Evolutionary conservation across 2,329 filamentous ascomycete species (phyloP).

Genomic region (Fusarium pilosicola): DNA sequence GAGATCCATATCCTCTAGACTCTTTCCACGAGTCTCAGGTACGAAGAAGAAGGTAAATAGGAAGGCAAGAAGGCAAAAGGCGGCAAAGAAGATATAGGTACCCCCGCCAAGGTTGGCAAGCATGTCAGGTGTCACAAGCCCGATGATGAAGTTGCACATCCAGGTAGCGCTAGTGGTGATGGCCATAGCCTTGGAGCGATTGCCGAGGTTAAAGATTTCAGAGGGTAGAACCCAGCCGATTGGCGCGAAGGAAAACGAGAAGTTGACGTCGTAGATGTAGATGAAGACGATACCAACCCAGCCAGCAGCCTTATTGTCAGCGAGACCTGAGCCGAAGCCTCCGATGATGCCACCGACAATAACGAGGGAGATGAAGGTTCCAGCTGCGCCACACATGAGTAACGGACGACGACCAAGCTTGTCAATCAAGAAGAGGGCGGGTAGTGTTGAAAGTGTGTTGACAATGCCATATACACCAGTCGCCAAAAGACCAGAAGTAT

Average conservation of each 20-base stretch:
- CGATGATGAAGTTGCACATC: conserved; percentile 52
- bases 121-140: conserved; percentile 56
- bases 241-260: conserved; percentile 70
- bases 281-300: conserved; percentile 71
- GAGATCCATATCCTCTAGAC: conserved; percentile 66
- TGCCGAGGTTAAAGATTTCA: conserved; percentile 69
- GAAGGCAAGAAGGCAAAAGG: conserved; percentile 60
- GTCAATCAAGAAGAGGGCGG: conserved; percentile 62
- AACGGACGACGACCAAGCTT: conserved; percentile 69
- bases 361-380: conserved; percentile 70
- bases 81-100: conserved; percentile 69
- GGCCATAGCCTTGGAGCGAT: conserved; percentile 68
- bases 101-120: conserved; percentile 62
- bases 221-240: conserved; percentile 73
- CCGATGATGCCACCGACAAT: conserved; percentile 63
- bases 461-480: conserved; percentile 68
- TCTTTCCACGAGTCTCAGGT: conserved; percentile 66
- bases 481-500: conserved; percentile 60
- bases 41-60: conserved; percentile 65
- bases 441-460: conserved; percentile 58
- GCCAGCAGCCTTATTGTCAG: conserved; percentile 53
- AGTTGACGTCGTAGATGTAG: conserved; percentile 71
- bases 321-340: conserved; percentile 52
- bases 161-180: conserved; percentile 62
- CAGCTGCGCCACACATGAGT: conserved; percentile 69